Conservation (phyloP, 2,329 filamentous ascomycete genomes). For the Knoxdaviesia capensis region DNA sequence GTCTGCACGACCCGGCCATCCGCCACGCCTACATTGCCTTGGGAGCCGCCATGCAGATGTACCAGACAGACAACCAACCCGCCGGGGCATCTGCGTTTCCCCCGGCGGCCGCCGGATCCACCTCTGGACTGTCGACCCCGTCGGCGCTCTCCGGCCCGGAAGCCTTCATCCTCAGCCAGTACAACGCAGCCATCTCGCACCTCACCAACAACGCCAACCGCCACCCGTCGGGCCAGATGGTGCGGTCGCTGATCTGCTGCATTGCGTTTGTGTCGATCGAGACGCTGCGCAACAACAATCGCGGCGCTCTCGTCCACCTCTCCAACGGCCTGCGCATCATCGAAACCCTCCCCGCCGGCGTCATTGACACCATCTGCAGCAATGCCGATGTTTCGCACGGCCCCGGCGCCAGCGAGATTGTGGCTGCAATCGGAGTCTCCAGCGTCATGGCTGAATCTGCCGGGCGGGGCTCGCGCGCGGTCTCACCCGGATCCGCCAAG, state of each 20-base stretch:
- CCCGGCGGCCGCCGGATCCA: conserved; percentile 7
- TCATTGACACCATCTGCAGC: neutral
- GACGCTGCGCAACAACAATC: conserved; percentile 10
- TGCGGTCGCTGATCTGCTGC: conserved; percentile 13
- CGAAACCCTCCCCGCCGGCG: conserved; percentile 9
- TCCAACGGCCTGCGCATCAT: conserved; percentile 13
- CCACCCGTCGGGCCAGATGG: conserved; percentile 4
- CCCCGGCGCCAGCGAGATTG: conserved; percentile 4
- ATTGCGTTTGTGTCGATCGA: conserved; percentile 13
- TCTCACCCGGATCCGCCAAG: no score
- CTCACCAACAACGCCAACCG: conserved; percentile 8
- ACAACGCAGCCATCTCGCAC: conserved; percentile 15
- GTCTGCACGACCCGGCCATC: conserved; percentile 6
- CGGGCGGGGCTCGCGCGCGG: no score
- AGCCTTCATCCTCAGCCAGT: conserved; percentile 17
- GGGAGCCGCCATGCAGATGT: conserved; percentile 12
- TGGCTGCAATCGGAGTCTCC: conserved; percentile 2
- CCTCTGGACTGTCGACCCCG: no score
- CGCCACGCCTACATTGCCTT: conserved; percentile 14
- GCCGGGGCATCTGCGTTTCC: conserved; percentile 4
- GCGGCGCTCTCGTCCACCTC: conserved; percentile 10
- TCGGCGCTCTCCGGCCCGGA: conserved; percentile 6
- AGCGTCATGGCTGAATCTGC: neutral
- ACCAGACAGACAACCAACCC: conserved; percentile 4
- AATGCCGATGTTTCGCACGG: conserved; percentile 5